phyloP scores from a whole-genome alignment of 768 basidiomycete species.

The Termitomyces eurrhizus region DNA sequence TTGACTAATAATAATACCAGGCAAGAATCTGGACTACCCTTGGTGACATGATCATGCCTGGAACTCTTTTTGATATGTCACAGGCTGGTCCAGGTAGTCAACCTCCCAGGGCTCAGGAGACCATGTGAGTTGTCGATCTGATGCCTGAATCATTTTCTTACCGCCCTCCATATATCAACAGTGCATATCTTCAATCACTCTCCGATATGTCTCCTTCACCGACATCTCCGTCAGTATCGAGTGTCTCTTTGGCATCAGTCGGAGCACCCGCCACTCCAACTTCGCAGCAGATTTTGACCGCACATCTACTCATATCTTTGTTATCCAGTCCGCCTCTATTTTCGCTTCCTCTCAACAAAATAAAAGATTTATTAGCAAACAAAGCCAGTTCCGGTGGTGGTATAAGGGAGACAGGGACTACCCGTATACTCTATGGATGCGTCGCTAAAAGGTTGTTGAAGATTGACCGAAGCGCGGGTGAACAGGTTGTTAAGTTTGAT shows the following conservation, averaged over 20 bases:
- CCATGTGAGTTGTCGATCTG: constrained; percentile 41
- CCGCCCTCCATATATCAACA: constrained; percentile 20
- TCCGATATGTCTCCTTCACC: constrained; percentile 47
- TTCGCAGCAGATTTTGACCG: constrained; percentile 68
- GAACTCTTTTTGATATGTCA: constrained; percentile 36
- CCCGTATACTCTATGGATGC: constrained; percentile 67
- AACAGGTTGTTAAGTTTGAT: constrained; percentile 75
- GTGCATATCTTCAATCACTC: constrained; percentile 55
- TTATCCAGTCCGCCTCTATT: constrained; percentile 50
- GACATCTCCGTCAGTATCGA: constrained; percentile 54
- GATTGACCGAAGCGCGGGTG: constrained; percentile 71
- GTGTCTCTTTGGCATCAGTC: constrained; percentile 41
- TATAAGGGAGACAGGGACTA: constrained; percentile 41
- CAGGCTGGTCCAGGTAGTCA: constrained; percentile 29
- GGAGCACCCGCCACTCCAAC: constrained; percentile 36
- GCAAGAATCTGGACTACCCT: constrained; percentile 65
- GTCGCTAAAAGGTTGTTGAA: constrained; percentile 78
- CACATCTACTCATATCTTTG: constrained; percentile 59
- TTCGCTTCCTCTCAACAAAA: constrained; percentile 55
- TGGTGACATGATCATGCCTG: constrained; percentile 61
- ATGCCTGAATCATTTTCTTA: background rate
- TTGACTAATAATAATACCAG: constrained; percentile 30
- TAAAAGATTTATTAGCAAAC: constrained; percentile 52
- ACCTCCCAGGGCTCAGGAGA: constrained; percentile 54
- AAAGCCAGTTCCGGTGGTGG: constrained; percentile 36